A percentile compares a stretch with the other conserved stretches of the same genome.
Evolutionary conservation across 371 early-diverging fungal genomes (phyloP).

Genomic region (Phascolomyces articulosus): DNA sequence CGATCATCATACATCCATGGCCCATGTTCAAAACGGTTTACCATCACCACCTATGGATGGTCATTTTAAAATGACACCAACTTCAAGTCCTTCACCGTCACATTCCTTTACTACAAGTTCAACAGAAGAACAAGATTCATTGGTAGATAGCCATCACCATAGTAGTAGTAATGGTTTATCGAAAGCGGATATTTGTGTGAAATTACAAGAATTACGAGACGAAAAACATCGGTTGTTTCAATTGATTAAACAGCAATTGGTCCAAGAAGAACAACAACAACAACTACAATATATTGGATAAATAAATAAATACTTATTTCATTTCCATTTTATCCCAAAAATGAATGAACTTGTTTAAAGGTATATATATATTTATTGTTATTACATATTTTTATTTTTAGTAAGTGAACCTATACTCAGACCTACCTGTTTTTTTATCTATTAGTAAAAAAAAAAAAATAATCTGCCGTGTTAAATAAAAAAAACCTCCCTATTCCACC

Average conservation of each 20-base stretch:
- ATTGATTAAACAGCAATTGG: neutral
- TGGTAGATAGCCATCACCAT: neutral
- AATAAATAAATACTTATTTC: neutral
- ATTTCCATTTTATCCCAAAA: no score
- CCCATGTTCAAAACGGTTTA: neutral
- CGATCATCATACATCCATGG: neutral
- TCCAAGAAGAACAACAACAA: neutral
- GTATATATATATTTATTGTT: neutral
- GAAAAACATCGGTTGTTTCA: conserved; percentile 3
- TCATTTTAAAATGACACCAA: neutral
- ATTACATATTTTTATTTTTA: neutral
- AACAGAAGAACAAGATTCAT: neutral
- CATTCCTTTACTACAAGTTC: neutral
- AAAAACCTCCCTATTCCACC: no score
- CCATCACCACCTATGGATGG: neutral
- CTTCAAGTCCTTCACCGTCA: neutral
- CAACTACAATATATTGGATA: neutral
- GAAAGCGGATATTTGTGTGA: conserved; percentile 4
- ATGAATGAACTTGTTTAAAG: neutral
- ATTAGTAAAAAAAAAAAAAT: no score
- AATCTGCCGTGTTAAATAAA: no score
- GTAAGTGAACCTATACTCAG: no score
- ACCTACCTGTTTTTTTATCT: no score
- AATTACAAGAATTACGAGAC: neutral
- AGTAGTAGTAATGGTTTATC: neutral